Base-by-base conservation (phyloP, 2,329 filamentous ascomycete species). In the Cyphellophora europaea region DNA sequence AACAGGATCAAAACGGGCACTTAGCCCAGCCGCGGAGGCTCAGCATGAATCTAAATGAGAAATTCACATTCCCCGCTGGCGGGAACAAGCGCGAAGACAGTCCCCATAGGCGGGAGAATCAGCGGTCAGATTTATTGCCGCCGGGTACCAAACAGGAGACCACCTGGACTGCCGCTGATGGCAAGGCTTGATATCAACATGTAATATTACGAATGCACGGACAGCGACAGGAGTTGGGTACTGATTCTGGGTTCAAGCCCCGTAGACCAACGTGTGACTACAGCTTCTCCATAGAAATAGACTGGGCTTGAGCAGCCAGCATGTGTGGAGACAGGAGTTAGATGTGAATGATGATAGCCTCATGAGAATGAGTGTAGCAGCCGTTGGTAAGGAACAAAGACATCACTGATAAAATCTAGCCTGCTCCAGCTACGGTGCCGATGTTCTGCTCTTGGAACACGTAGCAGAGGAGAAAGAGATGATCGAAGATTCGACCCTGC, bases 121-220 rank as follows among this genome's bases (percentile, higher is more conserved):
- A 8, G n/a, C 8, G 21, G 8, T 34, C 39, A 23, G 56, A 58
- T 15, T 89, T 83, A 76, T 62, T 93, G 39, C 73, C 82, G 12
- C 79, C 81, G 0, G 84, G 86, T 5, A 93, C 85, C 2, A 87
- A 77, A 53, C 82, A 89, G 56, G 83, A 93, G 55, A 82, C 86
- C 33, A 93, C 84, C 2, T 94, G 87, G 88, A 25, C n/a, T n/a
- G n/a, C n/a, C n/a, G n/a, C n/a, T n/a, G n/a, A n/a, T n/a, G n/a
- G n/a, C n/a, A n/a, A n/a, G n/a, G n/a, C n/a, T n/a, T n/a, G n/a
- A n/a, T n/a, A n/a, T n/a, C n/a, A n/a, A n/a, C n/a, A n/a, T n/a
- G n/a, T n/a, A n/a, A n/a, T n/a, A n/a, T n/a, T n/a, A n/a, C n/a
- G n/a, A n/a, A n/a, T n/a, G n/a, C n/a, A n/a, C n/a, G n/a, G n/a